Evolutionary conservation across 305 asterid genomes (phyloP), one percentile per base, ranked within the genome.

Genomic region (Salvia sclarea): DNA sequence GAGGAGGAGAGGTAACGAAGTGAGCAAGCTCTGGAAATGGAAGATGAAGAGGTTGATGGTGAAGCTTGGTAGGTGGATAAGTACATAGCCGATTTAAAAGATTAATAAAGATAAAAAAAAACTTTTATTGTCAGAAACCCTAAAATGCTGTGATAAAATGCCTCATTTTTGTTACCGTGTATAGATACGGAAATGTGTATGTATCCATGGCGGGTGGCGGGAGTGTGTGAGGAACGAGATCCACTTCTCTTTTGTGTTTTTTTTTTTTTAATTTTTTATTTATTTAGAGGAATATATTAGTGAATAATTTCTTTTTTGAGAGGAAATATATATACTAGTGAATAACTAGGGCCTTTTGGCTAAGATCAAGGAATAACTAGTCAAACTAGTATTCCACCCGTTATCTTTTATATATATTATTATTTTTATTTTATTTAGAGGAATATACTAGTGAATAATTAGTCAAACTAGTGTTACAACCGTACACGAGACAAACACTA

Each of bases 21-120:
- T 86, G 90, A 52, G 21, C 86, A 64, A 67, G 85, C 83, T 80
- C 83, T 75, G 45, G 82, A 52, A 45, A 88, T 64, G 47, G 81
- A 73, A 40, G 82, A 71, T 20, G 84, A 78, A 4, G 81, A 69
- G 0, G 72, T 37, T 16, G 87, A 61, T 1, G 87, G 69, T 8
- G 86, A 60, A 71, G 81, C 69, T 78, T 62, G 66, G 82, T 69
- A 74, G 58, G 85, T 76, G 83, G 87, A 64, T 25, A 82, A 66
- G 82, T 78, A 65, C 95, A 85, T 85, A 38, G 78, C 60, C 83
- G 83, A 77, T 64, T 64, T 40, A 38, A 59, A 60, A 65, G 71
- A 55, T 69, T n/a, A n/a, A n/a, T n/a, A n/a, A n/a, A n/a, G n/a
- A n/a, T n/a, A n/a, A n/a, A n/a, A n/a, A 47, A 33, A 33, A 33